These are phyloP conservation scores for Plantago ovata DNA, from an alignment of 257 asterid species.

Conservation along the genomic window DNA sequence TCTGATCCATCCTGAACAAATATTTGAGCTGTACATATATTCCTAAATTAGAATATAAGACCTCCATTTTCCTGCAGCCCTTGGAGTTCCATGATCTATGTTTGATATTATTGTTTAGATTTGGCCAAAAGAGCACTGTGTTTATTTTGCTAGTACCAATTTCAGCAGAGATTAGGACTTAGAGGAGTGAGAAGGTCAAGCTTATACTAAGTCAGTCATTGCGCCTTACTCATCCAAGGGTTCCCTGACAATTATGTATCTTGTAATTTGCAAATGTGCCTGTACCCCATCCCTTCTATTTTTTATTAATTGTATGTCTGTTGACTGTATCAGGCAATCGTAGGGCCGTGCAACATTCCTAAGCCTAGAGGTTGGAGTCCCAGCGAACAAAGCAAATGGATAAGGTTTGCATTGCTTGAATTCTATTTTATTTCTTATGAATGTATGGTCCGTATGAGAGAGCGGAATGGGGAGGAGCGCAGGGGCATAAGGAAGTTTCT, in stretches of 20 bases:
- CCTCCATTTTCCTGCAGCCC: too few species aligned
- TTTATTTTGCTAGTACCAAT: too few species aligned
- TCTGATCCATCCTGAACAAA: too few species aligned
- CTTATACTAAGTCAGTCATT: neutral
- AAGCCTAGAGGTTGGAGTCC: constrained; percentile 98
- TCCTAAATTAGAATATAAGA: too few species aligned
- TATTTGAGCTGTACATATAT: too few species aligned
- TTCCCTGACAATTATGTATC: constrained; percentile 1
- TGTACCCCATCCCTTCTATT: constrained; percentile 3
- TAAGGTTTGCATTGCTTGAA: constrained; percentile 50
- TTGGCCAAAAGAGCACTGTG: neutral
- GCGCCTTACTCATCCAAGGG: constrained; percentile 8
- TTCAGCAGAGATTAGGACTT: constrained; percentile 4
- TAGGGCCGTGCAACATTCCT: constrained; percentile 88
- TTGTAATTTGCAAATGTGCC: constrained; percentile 3
- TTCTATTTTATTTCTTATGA: constrained; percentile 6
- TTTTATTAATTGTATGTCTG: constrained; percentile 12
- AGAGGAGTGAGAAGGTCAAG: neutral
- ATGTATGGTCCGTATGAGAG: too few species aligned
- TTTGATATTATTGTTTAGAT: too few species aligned
- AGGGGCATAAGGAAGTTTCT: too few species aligned
- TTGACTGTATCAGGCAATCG: constrained; percentile 67
- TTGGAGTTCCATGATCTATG: too few species aligned
- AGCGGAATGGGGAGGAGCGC: too few species aligned
- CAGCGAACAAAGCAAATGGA: constrained; percentile 94